Evolutionary conservation across 345 rosid genomes (phyloP), one percentile per base, ranked within the genome.

Genomic region (Melaleuca quinquenervia): DNA sequence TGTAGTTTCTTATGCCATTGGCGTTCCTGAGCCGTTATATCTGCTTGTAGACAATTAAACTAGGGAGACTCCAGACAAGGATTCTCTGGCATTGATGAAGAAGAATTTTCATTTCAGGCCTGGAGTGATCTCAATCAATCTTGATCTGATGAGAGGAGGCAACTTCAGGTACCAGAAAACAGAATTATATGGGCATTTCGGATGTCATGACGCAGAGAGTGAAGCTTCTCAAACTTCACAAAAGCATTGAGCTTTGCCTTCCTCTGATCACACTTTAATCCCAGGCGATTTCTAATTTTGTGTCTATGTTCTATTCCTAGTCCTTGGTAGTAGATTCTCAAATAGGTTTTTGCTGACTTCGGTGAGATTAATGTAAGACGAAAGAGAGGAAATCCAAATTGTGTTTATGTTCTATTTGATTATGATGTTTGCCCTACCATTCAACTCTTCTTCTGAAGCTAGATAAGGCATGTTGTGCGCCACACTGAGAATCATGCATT

Each of bases 71-170:
- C 87, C 87, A 10, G 87, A 86, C 49, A 86, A 84, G 85, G 84
- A 86, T 11, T 82, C 83, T 49, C 27, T 87, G 85, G 86, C 85
- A 48, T 83, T 89, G 50, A 78, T 89, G 13, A 85, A 52, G 85
- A 75, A 85, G 53, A 85, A 85, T 52, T 89, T 85, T 84, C 86
- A 70, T 83, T 89, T 89, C 50, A 87, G 89, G 90, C 89, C 89
- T 36, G 88, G 90, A 52, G 87, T 87, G 76, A 85, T 82, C 56
- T 84, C 89, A 14, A 64, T 82, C 85, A 70, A 87, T 64, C 85
- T 87, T 50, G 89, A 87, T 75, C 82, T 85, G 62, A 85, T 83
- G 87, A 85, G 86, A 55, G 85, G 88, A 82, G 86, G 90, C 83
- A 87, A 85, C 60, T 87, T 85, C 83, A 82, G 89, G 82, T 85